Evolutionary conservation across 106 monocot species (phyloP), one percentile per base, ranked within the genome.

Genomic region (Apostasia ramifera): DNA sequence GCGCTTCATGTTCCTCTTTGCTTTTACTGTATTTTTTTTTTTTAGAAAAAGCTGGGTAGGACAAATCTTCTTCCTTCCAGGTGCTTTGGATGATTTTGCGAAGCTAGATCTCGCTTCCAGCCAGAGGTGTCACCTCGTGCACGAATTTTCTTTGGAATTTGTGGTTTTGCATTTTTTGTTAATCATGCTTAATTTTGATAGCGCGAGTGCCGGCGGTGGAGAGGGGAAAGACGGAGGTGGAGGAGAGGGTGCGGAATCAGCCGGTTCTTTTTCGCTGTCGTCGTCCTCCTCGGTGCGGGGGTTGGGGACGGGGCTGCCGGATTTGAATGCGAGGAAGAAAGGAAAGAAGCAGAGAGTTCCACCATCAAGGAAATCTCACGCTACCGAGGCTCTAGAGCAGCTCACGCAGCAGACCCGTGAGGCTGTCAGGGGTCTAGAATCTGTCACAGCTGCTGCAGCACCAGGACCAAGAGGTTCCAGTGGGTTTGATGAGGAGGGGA

Each of bases 81-180:
- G 68, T 61, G 75, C 75, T 48, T 53, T 75, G 61, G 75, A 75
- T 43, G 75, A 75, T 68, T 75, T 75, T 44, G 68, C 75, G 5
- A 58, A 68, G 49, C 68, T 75, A 53, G 68, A 75, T 68, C 60
- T 75, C 60, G 68, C 61, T 4, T 12, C 69, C 44, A 67, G 49
- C 26, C 44, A 7, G 47, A 66, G 66, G 74, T 56, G 11, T 60
- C 55, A 8, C 40, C 59, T 71, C 60, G 40, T 55, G n/a, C 71
- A 12, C 38, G 15, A 59, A 37, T 10, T n/a, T 11, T 26, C 37
- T 6, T 47, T 7, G 2, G 0, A 47, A 58, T 10, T 71, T 50
- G 12, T 71, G 1, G 3, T 26, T 26, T 65, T 48, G 4, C 6
- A 65, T 65, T 48, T 13, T 49, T 8, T 50, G 49, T 71, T 60